These are phyloP conservation scores for Eimeria sp. DNA, from an alignment of 169 alveolate genomes.

Conservation along the genomic window DNA sequence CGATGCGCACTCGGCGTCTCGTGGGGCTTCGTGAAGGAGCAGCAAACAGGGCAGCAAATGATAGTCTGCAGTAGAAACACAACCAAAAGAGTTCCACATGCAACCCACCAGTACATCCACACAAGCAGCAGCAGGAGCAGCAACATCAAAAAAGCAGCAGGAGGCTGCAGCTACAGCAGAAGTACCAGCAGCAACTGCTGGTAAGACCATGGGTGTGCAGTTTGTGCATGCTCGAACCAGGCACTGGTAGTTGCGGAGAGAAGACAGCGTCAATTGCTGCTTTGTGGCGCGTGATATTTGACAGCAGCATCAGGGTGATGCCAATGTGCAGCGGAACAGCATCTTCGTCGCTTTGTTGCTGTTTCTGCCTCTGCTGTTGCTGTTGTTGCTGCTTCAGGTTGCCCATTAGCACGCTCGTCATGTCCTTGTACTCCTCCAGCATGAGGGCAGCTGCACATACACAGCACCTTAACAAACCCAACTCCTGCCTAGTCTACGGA, in stretches of 20 bases:
- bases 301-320: constrained; percentile 35
- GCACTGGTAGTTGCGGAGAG: constrained; percentile 33
- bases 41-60: constrained; percentile 47
- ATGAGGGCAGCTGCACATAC: constrained; percentile 41
- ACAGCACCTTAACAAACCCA: neutral
- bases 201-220: neutral
- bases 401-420: constrained; percentile 15
- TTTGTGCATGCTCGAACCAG: neutral
- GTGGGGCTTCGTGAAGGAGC: constrained; percentile 33
- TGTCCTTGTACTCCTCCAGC: constrained; percentile 56
- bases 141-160: neutral
- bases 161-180: constrained; percentile 1
- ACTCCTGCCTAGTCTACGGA: neutral
- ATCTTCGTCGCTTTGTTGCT: constrained; percentile 8
- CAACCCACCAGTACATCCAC: neutral
- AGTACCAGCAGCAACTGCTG: neutral
- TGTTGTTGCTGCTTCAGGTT: neutral
- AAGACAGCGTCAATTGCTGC: constrained; percentile 9
- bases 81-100: neutral
- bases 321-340: constrained; percentile 54
- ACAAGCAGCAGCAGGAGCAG: neutral
- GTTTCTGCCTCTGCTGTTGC: constrained; percentile 44
- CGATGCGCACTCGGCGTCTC: constrained; percentile 5
- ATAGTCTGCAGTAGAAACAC: neutral
- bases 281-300: constrained; percentile 24